These are phyloP conservation scores for Jatropha podagrica DNA, from an alignment of 441 rosid genomes.

Conservation along the genomic window DNA sequence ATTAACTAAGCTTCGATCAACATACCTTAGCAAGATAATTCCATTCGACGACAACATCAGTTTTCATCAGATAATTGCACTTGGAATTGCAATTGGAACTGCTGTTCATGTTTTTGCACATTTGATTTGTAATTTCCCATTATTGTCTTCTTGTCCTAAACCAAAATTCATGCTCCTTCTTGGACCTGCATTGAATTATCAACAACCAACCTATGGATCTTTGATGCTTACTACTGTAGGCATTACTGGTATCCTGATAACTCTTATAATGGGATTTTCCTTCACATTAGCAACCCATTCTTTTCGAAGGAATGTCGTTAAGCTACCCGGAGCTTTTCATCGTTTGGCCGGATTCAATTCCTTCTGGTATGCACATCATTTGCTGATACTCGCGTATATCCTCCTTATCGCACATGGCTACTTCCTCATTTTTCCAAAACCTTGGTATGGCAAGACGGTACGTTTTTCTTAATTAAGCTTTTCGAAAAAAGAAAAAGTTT, in stretches of 20 bases:
- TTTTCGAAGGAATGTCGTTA: slow-evolving; percentile 64
- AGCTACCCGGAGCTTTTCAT: slow-evolving; percentile 60
- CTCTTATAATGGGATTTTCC: slow-evolving; percentile 56
- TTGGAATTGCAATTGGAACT: slow-evolving; percentile 46
- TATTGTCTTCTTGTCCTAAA: slow-evolving; percentile 42
- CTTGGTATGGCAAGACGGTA: slow-evolving; percentile 79
- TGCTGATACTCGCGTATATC: slow-evolving; percentile 64
- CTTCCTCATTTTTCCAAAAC: slow-evolving; percentile 56
- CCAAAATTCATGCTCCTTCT: slow-evolving; percentile 42
- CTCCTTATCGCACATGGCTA: slow-evolving; percentile 71
- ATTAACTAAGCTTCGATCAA: slow-evolving; percentile 68
- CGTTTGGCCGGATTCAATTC: slow-evolving; percentile 80
- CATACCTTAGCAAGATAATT: slow-evolving; percentile 47
- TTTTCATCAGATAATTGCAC: slow-evolving; percentile 74
- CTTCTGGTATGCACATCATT: slow-evolving; percentile 92
- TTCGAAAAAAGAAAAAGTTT: no score
- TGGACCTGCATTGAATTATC: slow-evolving; percentile 44
- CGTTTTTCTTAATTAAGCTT: background rate
- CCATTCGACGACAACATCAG: slow-evolving; percentile 91
- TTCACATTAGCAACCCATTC: slow-evolving; percentile 67
- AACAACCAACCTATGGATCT: slow-evolving; percentile 60
- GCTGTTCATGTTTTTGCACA: slow-evolving; percentile 54
- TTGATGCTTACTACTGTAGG: slow-evolving; percentile 51
- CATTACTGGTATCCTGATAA: slow-evolving; percentile 54
- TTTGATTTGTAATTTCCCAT: slow-evolving; percentile 60